Conservation (phyloP, 2,329 filamentous ascomycete genomes). For the Pyrenochaeta sp. region DNA sequence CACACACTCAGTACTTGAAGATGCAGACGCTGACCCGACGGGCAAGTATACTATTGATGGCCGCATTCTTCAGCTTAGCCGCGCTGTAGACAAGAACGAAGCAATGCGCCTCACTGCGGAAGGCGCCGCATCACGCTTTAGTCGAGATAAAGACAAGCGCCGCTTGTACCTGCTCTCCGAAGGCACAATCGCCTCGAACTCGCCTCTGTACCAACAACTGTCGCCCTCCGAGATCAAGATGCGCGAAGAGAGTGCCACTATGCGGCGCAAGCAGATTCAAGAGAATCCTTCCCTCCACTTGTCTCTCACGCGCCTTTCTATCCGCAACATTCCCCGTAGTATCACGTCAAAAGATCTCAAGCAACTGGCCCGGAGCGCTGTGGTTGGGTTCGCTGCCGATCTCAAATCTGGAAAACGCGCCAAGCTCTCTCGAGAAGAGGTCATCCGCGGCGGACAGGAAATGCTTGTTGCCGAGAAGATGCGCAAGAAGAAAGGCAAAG, state of each 20-base stretch:
- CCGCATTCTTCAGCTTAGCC: constrained; percentile 82
- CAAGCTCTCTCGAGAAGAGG: constrained; percentile 89
- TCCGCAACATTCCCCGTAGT: constrained; percentile 88
- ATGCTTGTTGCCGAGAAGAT: constrained; percentile 82
- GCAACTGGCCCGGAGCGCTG: constrained; percentile 86
- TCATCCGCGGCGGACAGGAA: constrained; percentile 78
- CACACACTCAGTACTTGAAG: constrained; percentile 81
- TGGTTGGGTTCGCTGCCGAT: constrained; percentile 92
- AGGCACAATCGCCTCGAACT: constrained; percentile 80
- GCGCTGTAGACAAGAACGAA: constrained; percentile 84
- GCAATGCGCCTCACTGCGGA: constrained; percentile 78
- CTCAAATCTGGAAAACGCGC: constrained; percentile 80
- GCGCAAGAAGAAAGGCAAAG: constrained; percentile 83
- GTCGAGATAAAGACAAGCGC: constrained; percentile 85
- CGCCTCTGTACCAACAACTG: constrained; percentile 78
- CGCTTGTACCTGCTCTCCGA: constrained; percentile 88
- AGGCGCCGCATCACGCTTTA: constrained; percentile 68
- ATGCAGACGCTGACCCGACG: constrained; percentile 80
- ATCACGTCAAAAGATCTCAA: constrained; percentile 89
- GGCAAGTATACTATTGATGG: constrained; percentile 92
- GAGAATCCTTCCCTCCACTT: constrained; percentile 89
- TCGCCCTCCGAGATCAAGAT: constrained; percentile 83
- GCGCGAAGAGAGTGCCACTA: constrained; percentile 84
- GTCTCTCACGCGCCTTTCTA: constrained; percentile 85
- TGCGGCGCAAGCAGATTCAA: constrained; percentile 90